phyloP scores from a whole-genome alignment of 1,284 basidiomycete species.

The Apiotrichum mycotoxinovorans region DNA sequence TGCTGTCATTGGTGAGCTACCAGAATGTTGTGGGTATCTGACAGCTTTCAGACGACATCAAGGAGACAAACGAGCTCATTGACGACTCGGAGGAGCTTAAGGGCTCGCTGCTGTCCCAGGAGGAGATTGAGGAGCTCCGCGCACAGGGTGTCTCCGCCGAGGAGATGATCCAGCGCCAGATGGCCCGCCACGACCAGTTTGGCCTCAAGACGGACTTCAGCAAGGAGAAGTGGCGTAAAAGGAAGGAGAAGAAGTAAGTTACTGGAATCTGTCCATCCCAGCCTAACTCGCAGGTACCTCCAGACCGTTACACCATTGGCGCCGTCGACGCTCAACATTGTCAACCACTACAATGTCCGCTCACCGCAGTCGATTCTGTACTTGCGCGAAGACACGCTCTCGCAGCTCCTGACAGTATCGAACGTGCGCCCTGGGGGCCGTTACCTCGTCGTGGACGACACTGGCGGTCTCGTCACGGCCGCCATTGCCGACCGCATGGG shows the following conservation, averaged over 20 bases:
- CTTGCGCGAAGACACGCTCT: conserved; percentile 80
- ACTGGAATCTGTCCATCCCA: neutral
- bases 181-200: conserved; percentile 84
- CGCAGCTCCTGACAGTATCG: conserved; percentile 78
- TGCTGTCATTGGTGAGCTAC: conserved; percentile 41
- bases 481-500: conserved; percentile 81
- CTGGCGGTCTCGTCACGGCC: conserved; percentile 82
- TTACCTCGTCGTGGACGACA: conserved; percentile 88
- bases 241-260: conserved; percentile 87
- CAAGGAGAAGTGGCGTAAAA: conserved; percentile 92
- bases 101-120: conserved; percentile 60
- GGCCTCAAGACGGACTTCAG: conserved; percentile 91
- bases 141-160: conserved; percentile 52
- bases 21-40: conserved; percentile 1
- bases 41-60: conserved; percentile 42
- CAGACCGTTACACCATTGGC: conserved; percentile 85
- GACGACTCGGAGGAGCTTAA: conserved; percentile 64
- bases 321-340: conserved; percentile 81
- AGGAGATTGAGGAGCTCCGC: conserved; percentile 70
- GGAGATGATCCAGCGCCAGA: conserved; percentile 90
- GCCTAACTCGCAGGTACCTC: conserved; percentile 64
- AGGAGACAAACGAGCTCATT: conserved; percentile 48
- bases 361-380: conserved; percentile 75
- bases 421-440: conserved; percentile 81
- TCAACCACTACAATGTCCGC: conserved; percentile 70